Percentiles rank a stretch among this genome's conserved stretches.
Evolutionary conservation across 129 eudicot species (phyloP).

Genomic region (Saposhnikovia divaricata): DNA sequence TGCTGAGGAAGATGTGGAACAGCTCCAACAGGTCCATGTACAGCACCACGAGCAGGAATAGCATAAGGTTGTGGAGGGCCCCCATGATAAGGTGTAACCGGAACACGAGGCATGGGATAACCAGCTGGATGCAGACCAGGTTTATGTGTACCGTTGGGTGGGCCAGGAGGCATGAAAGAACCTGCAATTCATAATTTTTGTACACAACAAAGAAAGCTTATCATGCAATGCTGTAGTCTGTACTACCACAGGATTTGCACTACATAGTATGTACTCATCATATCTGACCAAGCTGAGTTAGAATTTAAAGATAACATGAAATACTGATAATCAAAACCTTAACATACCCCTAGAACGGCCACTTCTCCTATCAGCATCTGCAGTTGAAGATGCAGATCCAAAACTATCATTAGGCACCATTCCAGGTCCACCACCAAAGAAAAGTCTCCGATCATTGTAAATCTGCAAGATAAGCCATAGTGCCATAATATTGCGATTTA

Average conservation of each 20-base stretch:
- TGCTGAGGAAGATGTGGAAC: slow-evolving; percentile 86
- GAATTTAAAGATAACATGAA: neutral
- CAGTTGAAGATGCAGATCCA: slow-evolving; percentile 45
- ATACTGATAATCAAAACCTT: neutral
- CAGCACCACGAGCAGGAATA: slow-evolving; percentile 83
- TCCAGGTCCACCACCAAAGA: slow-evolving; percentile 83
- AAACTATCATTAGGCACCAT: slow-evolving; percentile 52
- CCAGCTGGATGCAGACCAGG: slow-evolving; percentile 73
- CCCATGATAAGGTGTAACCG: slow-evolving; percentile 74
- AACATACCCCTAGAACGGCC: slow-evolving; percentile 70
- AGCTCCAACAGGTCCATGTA: slow-evolving; percentile 85
- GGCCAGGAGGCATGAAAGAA: slow-evolving; percentile 64
- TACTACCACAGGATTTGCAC: neutral
- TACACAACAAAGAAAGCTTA: neutral
- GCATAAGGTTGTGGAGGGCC: slow-evolving; percentile 85
- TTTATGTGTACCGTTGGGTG: slow-evolving; percentile 70
- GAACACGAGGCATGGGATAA: slow-evolving; percentile 71
- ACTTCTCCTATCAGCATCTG: slow-evolving; percentile 66
- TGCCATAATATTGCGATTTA: neutral
- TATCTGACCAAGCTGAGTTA: neutral
- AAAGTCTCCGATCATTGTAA: slow-evolving; percentile 78
- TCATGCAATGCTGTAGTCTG: neutral
- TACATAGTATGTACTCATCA: neutral
- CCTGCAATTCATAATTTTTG: slow-evolving; percentile 26
- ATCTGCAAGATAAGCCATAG: slow-evolving; percentile 37